Evolutionary conservation across 805 yeast species (phyloP), one percentile per base, ranked within the genome.

Genomic region (Candida stauntonica): DNA sequence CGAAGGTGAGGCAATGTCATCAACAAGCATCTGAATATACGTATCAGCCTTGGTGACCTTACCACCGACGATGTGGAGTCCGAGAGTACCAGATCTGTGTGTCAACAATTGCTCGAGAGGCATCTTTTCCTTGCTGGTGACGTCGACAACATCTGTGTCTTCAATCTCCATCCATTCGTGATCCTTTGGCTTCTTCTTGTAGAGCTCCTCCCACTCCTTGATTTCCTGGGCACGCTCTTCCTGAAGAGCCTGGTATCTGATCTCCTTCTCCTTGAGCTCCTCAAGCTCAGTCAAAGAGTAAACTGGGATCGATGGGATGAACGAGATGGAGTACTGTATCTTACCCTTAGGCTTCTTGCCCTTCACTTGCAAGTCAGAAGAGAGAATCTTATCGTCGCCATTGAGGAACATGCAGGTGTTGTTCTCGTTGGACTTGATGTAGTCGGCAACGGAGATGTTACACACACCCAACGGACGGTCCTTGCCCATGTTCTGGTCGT

Each of bases 391-490:
- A 2, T 67, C 55, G 2, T 73, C 58, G 5, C 81, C 81, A 52
- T 78, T 79, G 45, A 71, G 67, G 23, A 72, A 73, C 41, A 66
- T 51, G 45, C 55, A 75, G 33, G 64, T 60, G 2, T 77, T 81
- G 26, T 72, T 57, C 1, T 62, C 60, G 46, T 70, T 68, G 50
- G 67, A 69, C 51, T 68, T 66, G 48, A 79, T 59, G 42, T 70
- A 70, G 19, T 75, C 72, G 19, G 67, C 56, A 12, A 75, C 64
- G 9, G 76, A 62, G 17, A 81, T 59, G 18, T 73, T 68, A 24
- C 75, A 67, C 3, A 72, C 59, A 12, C 93, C 94, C 48, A 85
- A 63, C 2, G 73, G 52, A 52, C 88, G 72, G 57, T 83, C 88
- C 40, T 73, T 74, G 20, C 76, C 77, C 23, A 73, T 67, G 16